These are phyloP conservation scores for Starmerella apicola DNA, from an alignment of 805 yeast species.

Conservation along the genomic window DNA sequence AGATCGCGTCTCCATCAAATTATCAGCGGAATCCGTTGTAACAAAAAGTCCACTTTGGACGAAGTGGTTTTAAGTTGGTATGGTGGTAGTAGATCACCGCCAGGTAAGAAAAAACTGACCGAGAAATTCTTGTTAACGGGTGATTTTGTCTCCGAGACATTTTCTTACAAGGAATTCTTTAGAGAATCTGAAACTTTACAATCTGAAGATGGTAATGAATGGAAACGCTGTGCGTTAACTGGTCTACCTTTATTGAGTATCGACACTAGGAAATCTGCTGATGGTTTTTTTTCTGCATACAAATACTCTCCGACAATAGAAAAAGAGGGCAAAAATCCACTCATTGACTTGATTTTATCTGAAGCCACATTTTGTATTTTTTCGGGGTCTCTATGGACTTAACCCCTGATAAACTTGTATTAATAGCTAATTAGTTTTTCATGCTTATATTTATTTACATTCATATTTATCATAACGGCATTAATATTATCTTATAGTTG, in stretches of 20 bases:
- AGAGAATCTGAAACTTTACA: background rate
- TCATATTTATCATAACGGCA: no score
- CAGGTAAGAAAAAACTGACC: no score
- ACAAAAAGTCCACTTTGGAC: constrained; percentile 4
- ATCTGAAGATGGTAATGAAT: constrained; percentile 5
- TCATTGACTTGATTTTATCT: constrained; percentile 8
- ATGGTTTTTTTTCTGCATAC: constrained; percentile 7
- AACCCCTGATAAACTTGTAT: no score
- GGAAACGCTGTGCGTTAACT: constrained; percentile 19
- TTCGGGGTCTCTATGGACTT: constrained; percentile 12
- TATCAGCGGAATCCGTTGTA: background rate
- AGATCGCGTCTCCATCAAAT: constrained; percentile 2
- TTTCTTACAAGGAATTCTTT: background rate
- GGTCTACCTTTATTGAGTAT: constrained; percentile 13
- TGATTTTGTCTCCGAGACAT: constrained; percentile 7
- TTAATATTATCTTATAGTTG: no score
- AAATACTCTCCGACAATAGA: background rate
- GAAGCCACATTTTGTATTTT: constrained; percentile 12
- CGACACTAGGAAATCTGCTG: constrained; percentile 9
- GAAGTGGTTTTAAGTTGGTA: constrained; percentile 6
- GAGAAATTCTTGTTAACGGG: constrained; percentile 4
- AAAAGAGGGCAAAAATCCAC: background rate
- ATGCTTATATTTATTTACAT: no score
- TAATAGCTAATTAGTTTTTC: no score
- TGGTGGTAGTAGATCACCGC: background rate